phyloP scores from a whole-genome alignment of 148 eudicot species.

The Nepenthes mirabilis region DNA sequence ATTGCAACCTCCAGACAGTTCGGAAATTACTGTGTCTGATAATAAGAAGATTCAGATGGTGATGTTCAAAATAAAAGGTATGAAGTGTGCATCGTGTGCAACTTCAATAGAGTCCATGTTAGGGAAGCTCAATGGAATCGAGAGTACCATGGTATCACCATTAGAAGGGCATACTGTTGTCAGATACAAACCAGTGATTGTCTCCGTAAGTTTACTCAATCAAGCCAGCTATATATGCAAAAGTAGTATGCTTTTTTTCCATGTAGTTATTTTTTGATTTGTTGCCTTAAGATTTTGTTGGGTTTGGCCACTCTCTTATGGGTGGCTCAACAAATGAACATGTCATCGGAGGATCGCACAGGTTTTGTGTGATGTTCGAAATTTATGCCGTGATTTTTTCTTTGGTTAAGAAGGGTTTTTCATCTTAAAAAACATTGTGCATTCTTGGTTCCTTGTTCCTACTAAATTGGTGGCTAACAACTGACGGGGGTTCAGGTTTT shows the following conservation, averaged over 20 bases:
- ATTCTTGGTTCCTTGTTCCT: too few species aligned
- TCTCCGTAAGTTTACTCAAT: slow-evolving; percentile 35
- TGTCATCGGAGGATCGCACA: too few species aligned
- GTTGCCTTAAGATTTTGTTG: not conserved
- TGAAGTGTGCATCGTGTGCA: slow-evolving; percentile 64
- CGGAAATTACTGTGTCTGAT: slow-evolving; percentile 20
- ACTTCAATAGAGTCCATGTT: slow-evolving; percentile 60
- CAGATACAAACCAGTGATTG: slow-evolving; percentile 42
- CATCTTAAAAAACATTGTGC: too few species aligned
- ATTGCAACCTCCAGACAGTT: slow-evolving; percentile 31
- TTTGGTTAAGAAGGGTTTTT: too few species aligned
- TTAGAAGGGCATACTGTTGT: slow-evolving; percentile 73
- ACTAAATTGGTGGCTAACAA: too few species aligned
- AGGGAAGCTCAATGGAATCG: slow-evolving; percentile 46
- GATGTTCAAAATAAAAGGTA: slow-evolving; percentile 45
- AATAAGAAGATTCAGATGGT: slow-evolving; percentile 25
- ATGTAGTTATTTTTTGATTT: not conserved
- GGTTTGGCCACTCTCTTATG: too few species aligned
- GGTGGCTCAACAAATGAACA: too few species aligned
- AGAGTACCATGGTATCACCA: slow-evolving; percentile 43
- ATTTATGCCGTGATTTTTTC: too few species aligned
- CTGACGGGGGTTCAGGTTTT: too few species aligned
- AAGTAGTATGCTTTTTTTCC: not conserved
- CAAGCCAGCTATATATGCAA: not conserved
- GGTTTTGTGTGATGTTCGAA: too few species aligned